These are phyloP conservation scores for Letharia lupina DNA, from an alignment of 495 filamentous ascomycete species.

Conservation along the genomic window DNA sequence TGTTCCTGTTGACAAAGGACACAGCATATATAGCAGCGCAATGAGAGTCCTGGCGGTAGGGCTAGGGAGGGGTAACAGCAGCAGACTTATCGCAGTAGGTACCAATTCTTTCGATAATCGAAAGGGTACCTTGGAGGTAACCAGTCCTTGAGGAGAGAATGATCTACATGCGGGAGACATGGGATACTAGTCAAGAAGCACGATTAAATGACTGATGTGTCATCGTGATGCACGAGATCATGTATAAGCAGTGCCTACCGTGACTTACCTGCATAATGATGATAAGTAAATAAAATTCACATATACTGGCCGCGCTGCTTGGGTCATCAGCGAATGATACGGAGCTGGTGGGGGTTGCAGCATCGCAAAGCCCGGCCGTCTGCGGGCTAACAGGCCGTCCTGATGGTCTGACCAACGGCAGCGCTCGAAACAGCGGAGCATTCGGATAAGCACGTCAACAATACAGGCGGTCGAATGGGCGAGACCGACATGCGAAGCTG, in stretches of 20 bases:
- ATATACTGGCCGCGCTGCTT: not conserved
- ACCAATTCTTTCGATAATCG: not conserved
- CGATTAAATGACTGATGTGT: not conserved
- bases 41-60: not conserved
- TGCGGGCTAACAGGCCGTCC: not conserved
- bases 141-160: not conserved
- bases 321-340: not conserved
- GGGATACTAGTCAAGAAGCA: not conserved
- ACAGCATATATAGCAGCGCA: not conserved
- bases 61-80: not conserved
- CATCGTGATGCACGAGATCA: not conserved
- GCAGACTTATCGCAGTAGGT: not conserved
- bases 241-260: not conserved
- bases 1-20: not conserved
- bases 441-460: not conserved
- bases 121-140: not conserved
- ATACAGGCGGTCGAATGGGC: not conserved
- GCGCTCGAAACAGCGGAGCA: not conserved
- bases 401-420: not conserved
- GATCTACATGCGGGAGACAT: constrained; percentile 1
- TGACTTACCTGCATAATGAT: not conserved
- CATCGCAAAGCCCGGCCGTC: not conserved
- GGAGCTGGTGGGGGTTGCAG: not conserved
- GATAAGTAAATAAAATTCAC: not conserved
- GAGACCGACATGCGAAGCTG: not conserved